Evolutionary conservation across 257 asterid genomes (phyloP).

Genomic region (Nicotiana sylvestris): DNA sequence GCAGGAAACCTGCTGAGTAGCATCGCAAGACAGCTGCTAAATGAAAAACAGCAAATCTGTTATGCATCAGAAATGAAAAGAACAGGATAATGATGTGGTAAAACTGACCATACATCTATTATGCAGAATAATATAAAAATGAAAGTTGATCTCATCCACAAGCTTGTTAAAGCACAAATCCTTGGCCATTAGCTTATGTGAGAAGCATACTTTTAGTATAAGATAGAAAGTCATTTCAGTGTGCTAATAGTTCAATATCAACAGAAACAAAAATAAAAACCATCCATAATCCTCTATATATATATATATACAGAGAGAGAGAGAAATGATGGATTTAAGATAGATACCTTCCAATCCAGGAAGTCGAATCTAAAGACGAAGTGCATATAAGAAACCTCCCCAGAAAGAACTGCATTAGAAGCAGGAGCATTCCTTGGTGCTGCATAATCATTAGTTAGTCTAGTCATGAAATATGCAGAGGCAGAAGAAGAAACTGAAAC

Average conservation of each 20-base stretch:
- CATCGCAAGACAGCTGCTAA: background rate
- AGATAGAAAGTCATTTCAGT: background rate
- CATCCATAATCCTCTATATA: background rate
- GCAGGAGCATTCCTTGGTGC: conserved; percentile 91
- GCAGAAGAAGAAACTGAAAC: background rate
- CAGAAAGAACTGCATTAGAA: conserved; percentile 60
- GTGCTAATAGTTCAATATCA: background rate
- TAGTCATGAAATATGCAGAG: conserved; percentile 5
- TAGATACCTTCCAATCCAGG: conserved; percentile 82
- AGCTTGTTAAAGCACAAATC: background rate
- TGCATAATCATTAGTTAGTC: conserved; percentile 25
- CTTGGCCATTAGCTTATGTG: background rate
- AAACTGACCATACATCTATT: background rate
- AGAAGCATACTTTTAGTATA: background rate
- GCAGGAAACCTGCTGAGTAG: background rate
- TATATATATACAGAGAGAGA: background rate
- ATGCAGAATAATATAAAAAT: background rate
- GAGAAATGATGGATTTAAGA: background rate
- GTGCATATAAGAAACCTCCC: conserved; percentile 64
- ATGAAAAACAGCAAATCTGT: background rate
- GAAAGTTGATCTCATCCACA: background rate
- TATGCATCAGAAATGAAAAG: background rate
- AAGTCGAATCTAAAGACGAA: conserved; percentile 80
- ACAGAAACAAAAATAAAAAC: background rate
- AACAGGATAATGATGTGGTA: background rate